A percentile compares a stretch with the other conserved stretches of the same genome.
Conservation (phyloP, 2,329 filamentous ascomycete species). For the Geoglossum cookeanum region DNA sequence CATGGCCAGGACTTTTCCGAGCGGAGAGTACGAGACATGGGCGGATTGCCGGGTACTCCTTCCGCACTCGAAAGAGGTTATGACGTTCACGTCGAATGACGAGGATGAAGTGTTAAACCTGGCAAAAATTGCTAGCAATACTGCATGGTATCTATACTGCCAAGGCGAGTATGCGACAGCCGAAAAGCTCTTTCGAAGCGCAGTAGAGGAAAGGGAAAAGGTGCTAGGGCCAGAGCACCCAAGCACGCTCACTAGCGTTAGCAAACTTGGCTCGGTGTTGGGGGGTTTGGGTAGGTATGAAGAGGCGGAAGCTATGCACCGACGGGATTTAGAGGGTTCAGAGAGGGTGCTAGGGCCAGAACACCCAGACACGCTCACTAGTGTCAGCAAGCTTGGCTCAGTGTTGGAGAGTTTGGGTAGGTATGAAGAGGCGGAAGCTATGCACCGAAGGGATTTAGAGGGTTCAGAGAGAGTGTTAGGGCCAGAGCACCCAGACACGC, state of each 20-base stretch:
- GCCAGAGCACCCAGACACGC: background rate
- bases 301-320: background rate
- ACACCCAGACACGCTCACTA: background rate
- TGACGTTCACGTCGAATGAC: too few species aligned
- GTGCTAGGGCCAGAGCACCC: background rate
- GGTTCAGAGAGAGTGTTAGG: background rate
- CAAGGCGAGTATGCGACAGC: too few species aligned
- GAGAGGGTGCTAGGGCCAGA: background rate
- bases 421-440: background rate
- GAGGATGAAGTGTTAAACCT: too few species aligned
- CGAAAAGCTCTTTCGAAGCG: too few species aligned
- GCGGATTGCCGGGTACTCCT: slow-evolving; percentile 9
- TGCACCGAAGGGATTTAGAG: background rate
- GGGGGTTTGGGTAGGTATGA: background rate
- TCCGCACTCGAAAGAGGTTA: slow-evolving; percentile 7
- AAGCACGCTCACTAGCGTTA: background rate
- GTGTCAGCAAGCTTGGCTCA: too few species aligned
- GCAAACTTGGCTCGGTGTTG: background rate
- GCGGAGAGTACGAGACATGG: slow-evolving; percentile 12
- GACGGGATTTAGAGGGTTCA: background rate
- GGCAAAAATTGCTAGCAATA: too few species aligned
- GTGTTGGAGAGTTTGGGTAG: background rate
- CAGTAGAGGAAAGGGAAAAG: background rate
- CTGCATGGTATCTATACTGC: too few species aligned
- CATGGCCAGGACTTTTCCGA: slow-evolving; percentile 9